These are phyloP conservation scores for Syzygium aqueum DNA, from an alignment of 345 rosid species.

Conservation along the genomic window DNA sequence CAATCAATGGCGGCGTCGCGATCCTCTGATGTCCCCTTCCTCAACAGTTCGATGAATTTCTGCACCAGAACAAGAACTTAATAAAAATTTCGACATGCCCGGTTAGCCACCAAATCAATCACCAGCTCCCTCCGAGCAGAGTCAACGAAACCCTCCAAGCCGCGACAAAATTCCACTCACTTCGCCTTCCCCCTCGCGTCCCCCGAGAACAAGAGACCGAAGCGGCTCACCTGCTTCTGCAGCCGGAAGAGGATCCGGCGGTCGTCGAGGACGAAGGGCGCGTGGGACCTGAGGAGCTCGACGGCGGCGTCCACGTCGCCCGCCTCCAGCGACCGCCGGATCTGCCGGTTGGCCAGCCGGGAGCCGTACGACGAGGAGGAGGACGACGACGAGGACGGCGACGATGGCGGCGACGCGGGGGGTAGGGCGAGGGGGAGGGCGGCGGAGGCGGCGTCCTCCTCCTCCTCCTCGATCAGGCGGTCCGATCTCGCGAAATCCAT, in stretches of 20 bases:
- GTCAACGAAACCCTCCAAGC: not conserved
- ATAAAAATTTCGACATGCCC: not conserved
- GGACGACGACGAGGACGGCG: constrained; percentile 30
- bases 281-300: constrained; percentile 53
- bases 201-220: not conserved
- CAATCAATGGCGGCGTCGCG: constrained; percentile 61
- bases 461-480: constrained; percentile 70
- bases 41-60: constrained; percentile 90
- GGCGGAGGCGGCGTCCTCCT: not conserved
- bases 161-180: not conserved
- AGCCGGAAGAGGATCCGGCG: constrained; percentile 73
- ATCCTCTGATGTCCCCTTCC: constrained; percentile 63
- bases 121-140: not conserved
- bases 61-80: constrained; percentile 7
- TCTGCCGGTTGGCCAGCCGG: constrained; percentile 68
- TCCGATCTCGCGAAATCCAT: constrained; percentile 83
- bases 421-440: not conserved
- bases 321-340: constrained; percentile 57
- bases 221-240: constrained; percentile 62
- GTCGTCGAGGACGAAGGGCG: constrained; percentile 71
- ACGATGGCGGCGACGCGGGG: constrained; percentile 11
- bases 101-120: not conserved
- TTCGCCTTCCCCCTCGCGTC: too few relatives aligned
- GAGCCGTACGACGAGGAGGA: constrained; percentile 66
- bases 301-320: constrained; percentile 70